Conservation (phyloP, 768 basidiomycete species). For the Boletus reticulatus region DNA sequence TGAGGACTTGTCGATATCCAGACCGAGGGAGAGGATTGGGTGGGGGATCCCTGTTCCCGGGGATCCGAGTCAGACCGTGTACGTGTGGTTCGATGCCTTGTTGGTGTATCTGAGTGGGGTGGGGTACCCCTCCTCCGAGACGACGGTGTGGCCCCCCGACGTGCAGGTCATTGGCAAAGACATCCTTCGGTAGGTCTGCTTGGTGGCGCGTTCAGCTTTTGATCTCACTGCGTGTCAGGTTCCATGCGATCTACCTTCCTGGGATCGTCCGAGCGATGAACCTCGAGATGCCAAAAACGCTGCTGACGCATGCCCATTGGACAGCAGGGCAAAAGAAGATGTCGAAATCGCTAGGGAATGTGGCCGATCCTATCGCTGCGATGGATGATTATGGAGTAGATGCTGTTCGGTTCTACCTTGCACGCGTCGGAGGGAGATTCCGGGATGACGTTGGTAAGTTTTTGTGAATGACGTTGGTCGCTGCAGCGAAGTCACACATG, state of each 20-base stretch:
- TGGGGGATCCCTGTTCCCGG: constrained; percentile 89
- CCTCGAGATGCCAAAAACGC: constrained; percentile 47
- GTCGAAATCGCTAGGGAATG: constrained; percentile 88
- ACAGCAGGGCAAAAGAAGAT: constrained; percentile 82
- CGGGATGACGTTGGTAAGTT: constrained; percentile 70
- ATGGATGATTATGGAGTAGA: constrained; percentile 73
- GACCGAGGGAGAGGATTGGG: constrained; percentile 66
- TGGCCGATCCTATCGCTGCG: constrained; percentile 73
- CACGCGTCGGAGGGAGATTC: constrained; percentile 73
- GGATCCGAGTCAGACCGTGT: constrained; percentile 80
- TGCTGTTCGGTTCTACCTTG: constrained; percentile 77
- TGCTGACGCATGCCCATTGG: constrained; percentile 82
- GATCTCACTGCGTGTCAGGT: constrained; percentile 37
- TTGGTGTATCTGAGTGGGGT: constrained; percentile 80
- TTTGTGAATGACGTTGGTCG: neutral
- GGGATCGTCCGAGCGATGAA: constrained; percentile 76
- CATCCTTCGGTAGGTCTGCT: constrained; percentile 61
- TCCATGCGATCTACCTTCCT: constrained; percentile 87
- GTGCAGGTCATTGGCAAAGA: constrained; percentile 92
- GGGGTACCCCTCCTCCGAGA: constrained; percentile 47
- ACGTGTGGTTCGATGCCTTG: constrained; percentile 94
- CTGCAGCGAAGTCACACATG: neutral
- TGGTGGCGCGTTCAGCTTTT: neutral
- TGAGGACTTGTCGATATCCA: constrained; percentile 81
- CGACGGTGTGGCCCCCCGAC: constrained; percentile 70